Evolutionary conservation across 371 early-diverging fungal genomes (phyloP), one percentile per base, ranked within the genome.

Genomic region (Syncephalastrum sp.): DNA sequence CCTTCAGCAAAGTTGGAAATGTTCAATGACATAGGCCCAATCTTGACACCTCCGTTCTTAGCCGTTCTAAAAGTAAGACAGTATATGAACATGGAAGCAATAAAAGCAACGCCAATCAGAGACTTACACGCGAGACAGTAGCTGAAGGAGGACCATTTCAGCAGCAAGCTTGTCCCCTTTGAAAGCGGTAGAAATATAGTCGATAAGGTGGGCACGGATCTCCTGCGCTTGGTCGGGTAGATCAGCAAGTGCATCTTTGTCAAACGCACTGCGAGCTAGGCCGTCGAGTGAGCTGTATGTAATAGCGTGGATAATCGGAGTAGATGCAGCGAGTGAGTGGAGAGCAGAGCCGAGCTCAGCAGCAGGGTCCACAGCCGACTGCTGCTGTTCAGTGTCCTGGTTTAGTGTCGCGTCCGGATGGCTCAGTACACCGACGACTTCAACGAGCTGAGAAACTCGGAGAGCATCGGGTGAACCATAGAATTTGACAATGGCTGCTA

Each of bases 111-210:
- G 45, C 7, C 44, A 24, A 5, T 24, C 24, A 3, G 6, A 38
- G 15, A 67, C 78, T 64, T 79, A 85, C 85, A 83, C 70, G 67
- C 81, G 65, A 3, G 87, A 79, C 16, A 87, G 54, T 6, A 84
- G 63, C 42, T 83, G 83, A 6, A 85, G 67, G 15, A 87, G 67
- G 7, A 87, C 70, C 46, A 77, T 77, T 61, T 87, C 87, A 3
- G 87, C 83, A 13, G 71, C 80, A 25, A 87, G 57, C 3, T 47
- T 51, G 64, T 87, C 87, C 0, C 81, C 83, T 42, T 68, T 64
- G 19, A 84, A 67, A 0, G 67, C 74, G 4, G 75, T 50, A 7
- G 83, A 63, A 56, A 87, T 68, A 56, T 84, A 83, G n/a, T 74
- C 69, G 5, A 85, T 68, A 50, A 87, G 45, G 14, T 67, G 64